Percentiles rank a stretch among this genome's conserved stretches.
Evolutionary conservation across 129 eudicot species (phyloP).

Genomic region (Pulicaria dysenterica): DNA sequence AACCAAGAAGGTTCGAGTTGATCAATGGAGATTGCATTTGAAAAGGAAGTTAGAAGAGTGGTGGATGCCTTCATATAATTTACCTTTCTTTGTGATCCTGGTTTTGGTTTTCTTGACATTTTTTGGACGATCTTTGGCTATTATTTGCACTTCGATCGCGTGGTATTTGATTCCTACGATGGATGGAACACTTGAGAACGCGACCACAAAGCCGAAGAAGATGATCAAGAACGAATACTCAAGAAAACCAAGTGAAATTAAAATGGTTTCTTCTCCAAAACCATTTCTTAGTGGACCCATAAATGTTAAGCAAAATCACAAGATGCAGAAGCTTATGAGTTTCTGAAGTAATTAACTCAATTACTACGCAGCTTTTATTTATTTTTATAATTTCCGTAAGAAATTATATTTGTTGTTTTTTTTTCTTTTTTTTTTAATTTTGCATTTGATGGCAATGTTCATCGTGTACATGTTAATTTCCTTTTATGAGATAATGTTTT

Average conservation of each 20-base stretch:
- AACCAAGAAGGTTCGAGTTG: constrained; percentile 19
- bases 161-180: constrained; percentile 58
- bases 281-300: constrained; percentile 39
- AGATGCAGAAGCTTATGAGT: constrained; percentile 38
- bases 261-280: constrained; percentile 29
- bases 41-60: constrained; percentile 42
- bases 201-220: constrained; percentile 22
- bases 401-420: neutral
- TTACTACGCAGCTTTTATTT: neutral
- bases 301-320: constrained; percentile 22
- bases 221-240: constrained; percentile 36
- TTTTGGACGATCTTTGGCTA: constrained; percentile 56
- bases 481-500: too few relatives aligned
- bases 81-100: constrained; percentile 43
- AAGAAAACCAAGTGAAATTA: constrained; percentile 30
- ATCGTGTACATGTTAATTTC: constrained; percentile 8
- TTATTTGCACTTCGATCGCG: constrained; percentile 54
- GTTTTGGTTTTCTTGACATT: constrained; percentile 52
- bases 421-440: neutral
- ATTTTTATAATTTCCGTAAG: too few relatives aligned
- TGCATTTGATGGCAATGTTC: neutral
- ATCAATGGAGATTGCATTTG: constrained; percentile 28
- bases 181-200: constrained; percentile 21
- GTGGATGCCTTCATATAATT: constrained; percentile 52
- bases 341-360: constrained; percentile 21